These are phyloP conservation scores for Russula sp. DNA, from an alignment of 768 basidiomycete species.

Conservation along the genomic window DNA sequence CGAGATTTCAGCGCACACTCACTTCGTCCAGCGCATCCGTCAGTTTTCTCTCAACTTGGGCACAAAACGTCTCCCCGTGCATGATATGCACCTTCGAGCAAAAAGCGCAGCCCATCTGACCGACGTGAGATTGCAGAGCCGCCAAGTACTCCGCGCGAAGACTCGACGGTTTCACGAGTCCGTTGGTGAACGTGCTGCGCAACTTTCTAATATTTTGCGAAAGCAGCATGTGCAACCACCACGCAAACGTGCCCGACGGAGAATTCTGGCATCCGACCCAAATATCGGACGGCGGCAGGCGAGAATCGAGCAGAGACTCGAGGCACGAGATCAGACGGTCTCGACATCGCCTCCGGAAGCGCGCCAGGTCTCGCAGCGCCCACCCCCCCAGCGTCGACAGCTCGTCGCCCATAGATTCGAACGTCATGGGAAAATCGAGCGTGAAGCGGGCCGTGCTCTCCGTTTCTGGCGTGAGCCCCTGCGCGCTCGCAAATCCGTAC, in stretches of 20 bases:
- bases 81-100: conserved; percentile 7
- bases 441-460: not conserved
- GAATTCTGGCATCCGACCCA: conserved; percentile 3
- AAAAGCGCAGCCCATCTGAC: not conserved
- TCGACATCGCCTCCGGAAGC: not conserved
- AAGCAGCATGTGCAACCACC: not conserved
- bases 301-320: not conserved
- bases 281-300: conserved; percentile 2
- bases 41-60: not conserved
- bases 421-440: not conserved
- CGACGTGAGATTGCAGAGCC: not conserved
- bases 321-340: not conserved
- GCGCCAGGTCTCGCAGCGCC: not conserved
- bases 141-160: not conserved
- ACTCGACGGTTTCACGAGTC: not conserved
- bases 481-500: conserved; percentile 15
- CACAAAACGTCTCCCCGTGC: conserved; percentile 1
- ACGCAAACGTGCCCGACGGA: not conserved
- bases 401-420: not conserved
- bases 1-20: not conserved
- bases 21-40: not conserved
- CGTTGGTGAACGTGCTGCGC: not conserved
- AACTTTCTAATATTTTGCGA: not conserved
- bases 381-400: not conserved
- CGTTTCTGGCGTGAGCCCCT: not conserved